phyloP scores from a whole-genome alignment of 345 rosid genomes.

The Eucalyptus regnans region DNA sequence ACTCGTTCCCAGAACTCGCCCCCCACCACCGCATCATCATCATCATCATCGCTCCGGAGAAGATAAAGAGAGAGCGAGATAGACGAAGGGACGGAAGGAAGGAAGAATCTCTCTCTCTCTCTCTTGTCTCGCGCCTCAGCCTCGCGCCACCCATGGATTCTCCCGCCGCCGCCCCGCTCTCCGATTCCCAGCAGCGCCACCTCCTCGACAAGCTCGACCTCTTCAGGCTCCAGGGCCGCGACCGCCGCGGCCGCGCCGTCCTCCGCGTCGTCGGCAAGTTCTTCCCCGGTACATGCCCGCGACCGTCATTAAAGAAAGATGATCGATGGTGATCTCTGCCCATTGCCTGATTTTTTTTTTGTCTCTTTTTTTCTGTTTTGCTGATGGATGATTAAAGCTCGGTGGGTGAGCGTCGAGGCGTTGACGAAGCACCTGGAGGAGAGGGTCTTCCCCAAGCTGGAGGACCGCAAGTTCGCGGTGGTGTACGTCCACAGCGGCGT shows the following conservation, averaged over 20 bases:
- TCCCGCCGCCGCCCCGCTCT: neutral
- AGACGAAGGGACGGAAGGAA: neutral
- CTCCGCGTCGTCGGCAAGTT: constrained; percentile 27
- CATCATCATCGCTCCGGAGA: neutral
- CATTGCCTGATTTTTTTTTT: neutral
- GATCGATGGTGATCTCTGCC: neutral
- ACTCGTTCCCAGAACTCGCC: neutral
- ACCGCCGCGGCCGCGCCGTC: constrained; percentile 22
- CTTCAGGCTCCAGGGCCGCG: constrained; percentile 36
- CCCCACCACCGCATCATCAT: neutral
- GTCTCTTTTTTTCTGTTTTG: neutral
- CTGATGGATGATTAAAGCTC: constrained; percentile 5
- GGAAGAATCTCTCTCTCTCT: neutral
- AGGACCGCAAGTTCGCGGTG: constrained; percentile 26
- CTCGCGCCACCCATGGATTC: neutral
- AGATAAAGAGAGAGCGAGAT: neutral
- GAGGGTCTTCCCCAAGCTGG: constrained; percentile 19
- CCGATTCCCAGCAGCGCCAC: constrained; percentile 8
- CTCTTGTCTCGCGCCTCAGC: neutral
- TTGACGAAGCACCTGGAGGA: constrained; percentile 41
- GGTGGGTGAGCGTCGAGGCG: constrained; percentile 19
- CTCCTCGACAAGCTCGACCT: constrained; percentile 22
- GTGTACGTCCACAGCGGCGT: constrained; percentile 44
- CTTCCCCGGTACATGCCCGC: constrained; percentile 24
- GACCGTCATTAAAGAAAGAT: neutral